Percentiles rank a stretch among this genome's conserved stretches.
These are phyloP conservation scores for Letharia lupina DNA, from an alignment of 495 filamentous ascomycete genomes.

Conservation along the genomic window DNA sequence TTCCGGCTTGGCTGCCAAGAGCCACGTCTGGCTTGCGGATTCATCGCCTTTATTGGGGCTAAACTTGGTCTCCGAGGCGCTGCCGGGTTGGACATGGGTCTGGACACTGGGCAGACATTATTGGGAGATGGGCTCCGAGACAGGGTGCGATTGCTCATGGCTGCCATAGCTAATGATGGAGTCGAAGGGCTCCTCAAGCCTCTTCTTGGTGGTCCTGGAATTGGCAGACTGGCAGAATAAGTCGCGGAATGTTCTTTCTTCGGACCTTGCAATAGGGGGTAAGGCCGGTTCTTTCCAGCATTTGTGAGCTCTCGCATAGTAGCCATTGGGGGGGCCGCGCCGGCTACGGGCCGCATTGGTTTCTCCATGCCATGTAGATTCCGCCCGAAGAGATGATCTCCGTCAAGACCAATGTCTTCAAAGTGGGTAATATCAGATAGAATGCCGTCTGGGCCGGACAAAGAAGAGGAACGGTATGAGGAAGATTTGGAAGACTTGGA, in stretches of 20 bases:
- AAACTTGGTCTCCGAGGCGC: constrained; percentile 13
- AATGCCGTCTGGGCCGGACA: constrained; percentile 55
- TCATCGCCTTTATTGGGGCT: constrained; percentile 10
- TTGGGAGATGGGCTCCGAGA: constrained; percentile 36
- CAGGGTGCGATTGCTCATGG: constrained; percentile 26
- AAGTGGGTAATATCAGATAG: constrained; percentile 71
- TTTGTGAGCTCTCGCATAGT: constrained; percentile 32
- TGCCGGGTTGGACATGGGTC: constrained; percentile 6
- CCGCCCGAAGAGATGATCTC: constrained; percentile 38
- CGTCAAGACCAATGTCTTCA: constrained; percentile 85
- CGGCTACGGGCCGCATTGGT: constrained; percentile 19
- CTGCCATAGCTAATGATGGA: constrained; percentile 31
- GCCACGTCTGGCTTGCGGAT: constrained; percentile 19
- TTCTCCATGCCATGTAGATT: constrained; percentile 24
- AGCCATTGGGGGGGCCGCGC: constrained; percentile 4
- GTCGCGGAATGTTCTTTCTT: constrained; percentile 26
- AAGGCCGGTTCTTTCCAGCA: constrained; percentile 25
- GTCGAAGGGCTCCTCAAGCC: constrained; percentile 38
- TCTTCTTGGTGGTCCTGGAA: constrained; percentile 24
- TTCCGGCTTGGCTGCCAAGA: constrained; percentile 74
- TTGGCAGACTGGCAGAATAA: constrained; percentile 30
- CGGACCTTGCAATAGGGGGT: constrained; percentile 34
- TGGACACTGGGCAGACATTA: constrained; percentile 4
- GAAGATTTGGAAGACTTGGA: constrained; percentile 88
- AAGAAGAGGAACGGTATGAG: constrained; percentile 71